phyloP scores from a whole-genome alignment of 495 filamentous ascomycete species.

The Rusavskia elegans region DNA sequence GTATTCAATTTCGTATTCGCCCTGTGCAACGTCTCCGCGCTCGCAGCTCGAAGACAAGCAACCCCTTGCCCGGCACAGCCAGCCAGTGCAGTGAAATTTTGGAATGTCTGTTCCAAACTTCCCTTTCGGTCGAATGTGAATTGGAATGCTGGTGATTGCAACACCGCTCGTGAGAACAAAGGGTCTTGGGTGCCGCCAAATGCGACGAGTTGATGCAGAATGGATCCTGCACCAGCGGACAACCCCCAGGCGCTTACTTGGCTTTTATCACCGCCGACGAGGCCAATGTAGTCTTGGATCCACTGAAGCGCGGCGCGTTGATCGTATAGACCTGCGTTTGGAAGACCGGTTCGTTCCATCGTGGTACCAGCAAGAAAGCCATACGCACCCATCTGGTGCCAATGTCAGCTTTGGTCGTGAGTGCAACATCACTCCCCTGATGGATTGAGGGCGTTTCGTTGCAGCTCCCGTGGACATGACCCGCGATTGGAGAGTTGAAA shows the following conservation, averaged over 20 bases:
- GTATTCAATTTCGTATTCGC: too few species aligned
- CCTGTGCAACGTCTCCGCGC: too few species aligned
- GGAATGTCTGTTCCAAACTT: too few species aligned
- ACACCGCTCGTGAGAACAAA: neutral
- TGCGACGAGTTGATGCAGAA: neutral
- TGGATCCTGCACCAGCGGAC: neutral
- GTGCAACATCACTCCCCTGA: too few species aligned
- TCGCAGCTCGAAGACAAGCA: too few species aligned
- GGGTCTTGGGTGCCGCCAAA: neutral
- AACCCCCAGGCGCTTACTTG: neutral
- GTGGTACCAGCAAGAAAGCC: conserved; percentile 34
- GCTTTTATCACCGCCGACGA: neutral
- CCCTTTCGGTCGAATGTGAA: neutral
- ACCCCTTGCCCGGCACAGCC: too few species aligned
- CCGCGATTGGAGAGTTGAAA: too few species aligned
- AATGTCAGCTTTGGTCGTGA: too few species aligned
- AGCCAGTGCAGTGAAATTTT: too few species aligned
- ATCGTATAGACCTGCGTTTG: neutral
- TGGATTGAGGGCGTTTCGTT: too few species aligned
- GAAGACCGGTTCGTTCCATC: neutral
- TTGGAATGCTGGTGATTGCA: neutral
- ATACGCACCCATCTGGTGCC: conserved; percentile 37
- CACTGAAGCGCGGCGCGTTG: neutral
- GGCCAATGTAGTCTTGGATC: neutral
- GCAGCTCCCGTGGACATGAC: too few species aligned